Conservation (phyloP, 805 yeast genomes). For the Metschnikowia sp. region DNA sequence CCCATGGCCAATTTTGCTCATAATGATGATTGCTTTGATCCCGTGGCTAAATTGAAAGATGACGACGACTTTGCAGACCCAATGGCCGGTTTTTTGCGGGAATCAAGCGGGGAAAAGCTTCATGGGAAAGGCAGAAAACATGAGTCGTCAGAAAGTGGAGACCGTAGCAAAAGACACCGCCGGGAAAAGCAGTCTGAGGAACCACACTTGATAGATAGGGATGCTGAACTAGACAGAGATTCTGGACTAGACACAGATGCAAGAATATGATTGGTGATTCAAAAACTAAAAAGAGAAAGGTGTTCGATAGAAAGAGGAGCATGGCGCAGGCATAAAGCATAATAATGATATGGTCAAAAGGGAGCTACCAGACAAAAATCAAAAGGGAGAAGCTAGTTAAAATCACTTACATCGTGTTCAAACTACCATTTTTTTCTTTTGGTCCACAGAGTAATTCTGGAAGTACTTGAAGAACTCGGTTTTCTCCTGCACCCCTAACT, state of each 20-base stretch:
- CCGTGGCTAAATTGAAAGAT: constrained; percentile 21
- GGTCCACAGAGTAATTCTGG: constrained; percentile 6
- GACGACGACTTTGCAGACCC: constrained; percentile 35
- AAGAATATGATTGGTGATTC: too few species aligned
- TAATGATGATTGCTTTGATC: constrained; percentile 33
- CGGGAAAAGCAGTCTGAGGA: neutral
- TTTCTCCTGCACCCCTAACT: constrained; percentile 30
- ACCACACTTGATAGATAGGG: too few species aligned
- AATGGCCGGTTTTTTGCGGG: constrained; percentile 3
- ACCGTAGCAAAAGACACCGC: constrained; percentile 6
- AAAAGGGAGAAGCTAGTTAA: too few species aligned
- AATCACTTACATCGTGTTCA: too few species aligned
- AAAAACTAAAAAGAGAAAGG: neutral
- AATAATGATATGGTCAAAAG: neutral
- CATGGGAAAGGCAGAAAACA: neutral
- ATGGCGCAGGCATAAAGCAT: neutral
- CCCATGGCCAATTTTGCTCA: constrained; percentile 2
- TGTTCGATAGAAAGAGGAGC: neutral
- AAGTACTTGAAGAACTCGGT: constrained; percentile 23
- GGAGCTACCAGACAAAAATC: neutral
- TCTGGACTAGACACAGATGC: too few species aligned
- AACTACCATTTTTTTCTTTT: neutral
- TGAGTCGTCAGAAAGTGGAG: neutral
- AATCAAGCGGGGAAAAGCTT: neutral
- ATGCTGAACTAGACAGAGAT: too few species aligned